Conservation (phyloP, 805 yeast species). For the Pichia pseudocactophila region DNA sequence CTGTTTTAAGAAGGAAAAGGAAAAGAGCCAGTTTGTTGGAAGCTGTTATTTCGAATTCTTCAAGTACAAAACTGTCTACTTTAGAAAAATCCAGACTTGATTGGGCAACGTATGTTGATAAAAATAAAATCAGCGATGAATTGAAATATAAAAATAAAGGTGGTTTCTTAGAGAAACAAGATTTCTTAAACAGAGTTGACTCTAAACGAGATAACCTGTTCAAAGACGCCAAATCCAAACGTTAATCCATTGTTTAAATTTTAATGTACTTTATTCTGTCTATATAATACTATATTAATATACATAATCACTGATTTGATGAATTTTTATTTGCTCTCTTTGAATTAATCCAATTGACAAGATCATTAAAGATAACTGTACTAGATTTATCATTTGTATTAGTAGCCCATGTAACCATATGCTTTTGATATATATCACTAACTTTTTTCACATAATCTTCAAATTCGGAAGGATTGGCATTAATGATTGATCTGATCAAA, state of each 20-base stretch:
- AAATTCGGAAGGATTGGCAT: constrained; percentile 21
- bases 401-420: constrained; percentile 55
- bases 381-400: constrained; percentile 38
- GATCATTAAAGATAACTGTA: constrained; percentile 59
- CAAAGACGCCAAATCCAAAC: constrained; percentile 29
- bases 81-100: constrained; percentile 88
- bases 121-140: constrained; percentile 77
- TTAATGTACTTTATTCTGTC: not conserved
- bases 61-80: constrained; percentile 77
- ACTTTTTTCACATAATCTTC: constrained; percentile 33
- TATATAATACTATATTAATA: not conserved
- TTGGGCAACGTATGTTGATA: constrained; percentile 92
- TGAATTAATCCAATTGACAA: constrained; percentile 70
- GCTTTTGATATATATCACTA: constrained; percentile 44
- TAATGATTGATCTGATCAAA: constrained; percentile 47
- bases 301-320: not conserved
- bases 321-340: constrained; percentile 25
- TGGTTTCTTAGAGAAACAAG: constrained; percentile 88
- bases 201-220: constrained; percentile 43
- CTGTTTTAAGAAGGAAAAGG: constrained; percentile 30
- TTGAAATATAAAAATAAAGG: constrained; percentile 72
- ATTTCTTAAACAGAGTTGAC: constrained; percentile 73
- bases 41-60: constrained; percentile 59
- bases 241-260: not conserved
- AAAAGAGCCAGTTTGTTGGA: constrained; percentile 72